phyloP scores from a whole-genome alignment of 805 yeast genomes.

The Starmerella vaccinii region DNA sequence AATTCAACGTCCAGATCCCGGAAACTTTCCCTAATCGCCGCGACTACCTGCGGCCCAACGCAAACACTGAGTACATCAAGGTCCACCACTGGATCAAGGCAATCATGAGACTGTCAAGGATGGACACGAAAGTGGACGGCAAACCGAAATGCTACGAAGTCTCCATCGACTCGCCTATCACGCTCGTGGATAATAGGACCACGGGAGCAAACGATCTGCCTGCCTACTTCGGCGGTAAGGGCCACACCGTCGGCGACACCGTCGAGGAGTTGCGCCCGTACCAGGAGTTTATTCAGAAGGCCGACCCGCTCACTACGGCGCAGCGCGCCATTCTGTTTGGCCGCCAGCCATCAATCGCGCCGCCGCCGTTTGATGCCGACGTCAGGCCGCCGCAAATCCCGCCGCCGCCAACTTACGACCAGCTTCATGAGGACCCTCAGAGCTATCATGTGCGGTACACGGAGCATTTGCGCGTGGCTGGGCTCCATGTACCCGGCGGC shows the following conservation, averaged over 20 bases:
- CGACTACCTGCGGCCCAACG: conserved; percentile 67
- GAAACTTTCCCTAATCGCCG: conserved; percentile 47
- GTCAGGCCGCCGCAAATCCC: conserved; percentile 32
- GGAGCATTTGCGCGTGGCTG: conserved; percentile 12
- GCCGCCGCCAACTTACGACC: conserved; percentile 27
- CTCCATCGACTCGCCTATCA: conserved; percentile 89
- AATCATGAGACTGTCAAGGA: conserved; percentile 63
- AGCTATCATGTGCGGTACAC: conserved; percentile 23
- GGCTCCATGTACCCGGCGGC: not conserved
- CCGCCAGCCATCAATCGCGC: conserved; percentile 47
- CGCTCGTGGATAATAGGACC: conserved; percentile 58
- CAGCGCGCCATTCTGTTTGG: conserved; percentile 42
- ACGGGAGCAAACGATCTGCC: conserved; percentile 32
- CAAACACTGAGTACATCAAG: conserved; percentile 67
- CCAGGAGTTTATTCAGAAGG: conserved; percentile 22
- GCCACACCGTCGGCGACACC: conserved; percentile 1
- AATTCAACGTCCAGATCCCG: conserved; percentile 80
- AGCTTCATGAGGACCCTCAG: conserved; percentile 10
- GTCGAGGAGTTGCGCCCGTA: conserved; percentile 20
- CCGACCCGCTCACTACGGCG: not conserved
- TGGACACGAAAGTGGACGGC: conserved; percentile 37
- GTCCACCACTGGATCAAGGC: conserved; percentile 94
- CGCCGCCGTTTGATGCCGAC: conserved; percentile 53
- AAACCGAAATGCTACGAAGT: conserved; percentile 89
- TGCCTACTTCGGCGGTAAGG: conserved; percentile 24